A percentile compares a stretch with the other conserved stretches of the same genome.
These are phyloP conservation scores for Mucuna pruriens DNA, from an alignment of 306 rosid species.

Conservation along the genomic window DNA sequence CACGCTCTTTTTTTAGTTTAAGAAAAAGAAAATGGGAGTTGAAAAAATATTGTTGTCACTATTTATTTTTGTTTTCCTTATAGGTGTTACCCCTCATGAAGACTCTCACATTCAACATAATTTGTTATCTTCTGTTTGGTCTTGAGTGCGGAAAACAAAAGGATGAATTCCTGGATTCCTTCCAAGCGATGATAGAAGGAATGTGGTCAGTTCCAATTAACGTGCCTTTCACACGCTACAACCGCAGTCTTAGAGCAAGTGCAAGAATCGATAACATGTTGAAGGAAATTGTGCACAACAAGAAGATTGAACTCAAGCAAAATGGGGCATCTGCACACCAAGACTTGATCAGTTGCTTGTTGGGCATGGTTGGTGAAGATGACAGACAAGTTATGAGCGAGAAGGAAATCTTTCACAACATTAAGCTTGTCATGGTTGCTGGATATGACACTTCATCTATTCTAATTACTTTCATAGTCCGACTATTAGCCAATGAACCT, in stretches of 20 bases:
- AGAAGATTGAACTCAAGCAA: constrained; percentile 45
- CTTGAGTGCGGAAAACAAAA: constrained; percentile 63
- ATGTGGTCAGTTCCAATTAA: constrained; percentile 73
- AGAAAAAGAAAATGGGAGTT: neutral
- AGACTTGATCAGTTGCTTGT: constrained; percentile 70
- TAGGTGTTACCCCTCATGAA: constrained; percentile 79
- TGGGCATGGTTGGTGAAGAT: constrained; percentile 52
- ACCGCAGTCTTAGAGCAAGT: constrained; percentile 64
- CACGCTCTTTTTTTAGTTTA: neutral
- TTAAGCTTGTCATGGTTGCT: constrained; percentile 66
- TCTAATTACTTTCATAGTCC: constrained; percentile 63
- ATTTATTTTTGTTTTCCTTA: neutral
- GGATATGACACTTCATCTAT: constrained; percentile 76
- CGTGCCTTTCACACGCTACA: constrained; percentile 72
- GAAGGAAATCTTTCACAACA: constrained; percentile 68
- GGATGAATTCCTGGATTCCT: constrained; percentile 46
- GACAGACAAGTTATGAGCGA: constrained; percentile 53
- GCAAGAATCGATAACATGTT: constrained; percentile 53
- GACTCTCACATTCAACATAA: constrained; percentile 78
- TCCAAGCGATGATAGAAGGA: constrained; percentile 61
- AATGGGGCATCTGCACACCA: constrained; percentile 50
- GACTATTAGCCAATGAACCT: constrained; percentile 60
- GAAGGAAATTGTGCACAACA: constrained; percentile 52
- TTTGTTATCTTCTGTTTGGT: constrained; percentile 69
- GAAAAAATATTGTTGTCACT: neutral